Evolutionary conservation across 768 basidiomycete genomes (phyloP).

Genomic region (Lepiota venenata): DNA sequence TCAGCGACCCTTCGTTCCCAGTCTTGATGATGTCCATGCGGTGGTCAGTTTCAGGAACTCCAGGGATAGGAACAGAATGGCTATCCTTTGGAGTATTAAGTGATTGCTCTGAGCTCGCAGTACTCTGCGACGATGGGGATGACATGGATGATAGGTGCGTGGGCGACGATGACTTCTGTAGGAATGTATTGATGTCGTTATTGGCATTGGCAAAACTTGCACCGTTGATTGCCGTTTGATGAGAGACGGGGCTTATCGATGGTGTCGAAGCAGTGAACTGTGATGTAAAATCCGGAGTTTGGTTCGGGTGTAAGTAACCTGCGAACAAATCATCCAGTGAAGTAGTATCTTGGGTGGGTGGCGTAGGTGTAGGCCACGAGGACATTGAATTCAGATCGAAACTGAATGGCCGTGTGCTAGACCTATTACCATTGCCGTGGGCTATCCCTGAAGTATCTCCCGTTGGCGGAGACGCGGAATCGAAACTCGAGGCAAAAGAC

Average conservation of each 20-base stretch:
- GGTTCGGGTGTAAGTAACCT: slow-evolving; percentile 29
- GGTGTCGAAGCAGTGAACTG: slow-evolving; percentile 29
- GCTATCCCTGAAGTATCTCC: slow-evolving; percentile 3
- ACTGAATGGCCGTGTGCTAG: slow-evolving; percentile 28
- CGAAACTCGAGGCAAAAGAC: slow-evolving; percentile 67
- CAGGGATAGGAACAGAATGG: slow-evolving; percentile 17
- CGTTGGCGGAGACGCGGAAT: slow-evolving; percentile 31
- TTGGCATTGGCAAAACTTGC: slow-evolving; percentile 9
- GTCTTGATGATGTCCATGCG: background rate
- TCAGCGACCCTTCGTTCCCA: slow-evolving; percentile 15
- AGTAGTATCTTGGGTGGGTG: slow-evolving; percentile 27
- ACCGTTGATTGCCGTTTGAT: slow-evolving; percentile 31
- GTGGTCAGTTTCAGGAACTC: slow-evolving; percentile 19
- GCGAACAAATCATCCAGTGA: slow-evolving; percentile 47
- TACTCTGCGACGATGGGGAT: slow-evolving; percentile 32
- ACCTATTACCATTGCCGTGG: background rate
- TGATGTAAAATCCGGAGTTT: slow-evolving; percentile 27
- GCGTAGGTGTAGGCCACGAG: slow-evolving; percentile 38
- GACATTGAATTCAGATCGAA: slow-evolving; percentile 45
- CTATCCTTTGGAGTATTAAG: slow-evolving; percentile 30
- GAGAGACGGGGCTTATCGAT: slow-evolving; percentile 55
- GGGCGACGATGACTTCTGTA: slow-evolving; percentile 17
- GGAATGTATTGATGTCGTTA: slow-evolving; percentile 13
- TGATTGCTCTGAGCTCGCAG: slow-evolving; percentile 28
- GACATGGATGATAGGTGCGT: slow-evolving; percentile 33